phyloP scores from a whole-genome alignment of 305 asterid genomes.

The Rubia tinctorum region DNA sequence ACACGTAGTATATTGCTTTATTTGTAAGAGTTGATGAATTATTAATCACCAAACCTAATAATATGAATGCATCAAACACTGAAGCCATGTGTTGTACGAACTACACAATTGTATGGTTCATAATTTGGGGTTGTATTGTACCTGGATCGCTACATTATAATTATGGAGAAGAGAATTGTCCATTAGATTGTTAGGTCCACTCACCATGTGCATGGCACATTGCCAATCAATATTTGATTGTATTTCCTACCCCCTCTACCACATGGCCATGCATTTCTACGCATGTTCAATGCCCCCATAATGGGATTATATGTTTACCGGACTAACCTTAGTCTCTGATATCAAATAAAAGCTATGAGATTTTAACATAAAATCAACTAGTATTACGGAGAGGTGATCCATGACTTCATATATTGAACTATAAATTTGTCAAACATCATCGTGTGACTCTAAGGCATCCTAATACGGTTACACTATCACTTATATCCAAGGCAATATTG shows the following conservation, averaged over 20 bases:
- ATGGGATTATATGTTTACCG: too few species aligned
- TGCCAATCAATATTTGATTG: conserved; percentile 2
- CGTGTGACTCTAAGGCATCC: too few species aligned
- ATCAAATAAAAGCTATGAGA: too few species aligned
- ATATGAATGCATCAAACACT: conserved; percentile 9
- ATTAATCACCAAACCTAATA: conserved; percentile 17
- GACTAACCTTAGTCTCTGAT: too few species aligned
- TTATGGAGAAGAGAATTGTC: background rate
- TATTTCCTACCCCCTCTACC: conserved; percentile 12
- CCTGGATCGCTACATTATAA: background rate
- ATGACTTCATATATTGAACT: too few species aligned
- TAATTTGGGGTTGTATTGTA: background rate
- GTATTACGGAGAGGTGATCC: too few species aligned
- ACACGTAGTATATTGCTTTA: conserved; percentile 21
- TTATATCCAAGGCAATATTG: too few species aligned
- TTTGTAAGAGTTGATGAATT: conserved; percentile 3
- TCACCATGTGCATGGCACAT: conserved; percentile 40
- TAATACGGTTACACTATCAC: too few species aligned
- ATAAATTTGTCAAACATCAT: too few species aligned
- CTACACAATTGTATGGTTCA: background rate
- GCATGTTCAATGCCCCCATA: too few species aligned
- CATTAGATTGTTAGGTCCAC: conserved; percentile 33
- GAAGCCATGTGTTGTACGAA: background rate
- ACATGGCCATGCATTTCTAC: conserved; percentile 25
- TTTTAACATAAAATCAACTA: too few species aligned